phyloP scores from a whole-genome alignment of 345 rosid genomes.

The Moricandia moricandioides region DNA sequence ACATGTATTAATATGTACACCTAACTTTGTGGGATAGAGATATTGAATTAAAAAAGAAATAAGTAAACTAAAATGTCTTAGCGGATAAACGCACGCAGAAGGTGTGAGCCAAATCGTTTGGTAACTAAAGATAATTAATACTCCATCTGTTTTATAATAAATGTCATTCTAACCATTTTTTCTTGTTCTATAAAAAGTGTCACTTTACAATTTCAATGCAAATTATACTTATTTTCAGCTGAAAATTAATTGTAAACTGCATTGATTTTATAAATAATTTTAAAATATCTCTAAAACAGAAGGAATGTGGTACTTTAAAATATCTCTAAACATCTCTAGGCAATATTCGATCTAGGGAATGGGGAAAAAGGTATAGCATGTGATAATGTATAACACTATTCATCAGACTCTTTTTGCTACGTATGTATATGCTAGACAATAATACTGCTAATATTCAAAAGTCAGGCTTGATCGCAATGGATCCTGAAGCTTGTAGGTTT shows the following conservation, averaged over 20 bases:
- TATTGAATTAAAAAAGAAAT: neutral
- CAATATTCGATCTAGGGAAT: neutral
- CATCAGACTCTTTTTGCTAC: neutral
- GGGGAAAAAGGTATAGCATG: neutral
- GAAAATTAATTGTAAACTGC: too few relatives aligned
- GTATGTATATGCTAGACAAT: neutral
- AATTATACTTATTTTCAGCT: too few relatives aligned
- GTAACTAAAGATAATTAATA: too few relatives aligned
- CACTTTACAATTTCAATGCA: too few relatives aligned
- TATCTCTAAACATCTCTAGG: neutral
- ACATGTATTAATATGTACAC: neutral
- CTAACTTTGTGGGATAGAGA: neutral
- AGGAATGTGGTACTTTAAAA: neutral
- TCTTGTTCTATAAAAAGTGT: too few relatives aligned
- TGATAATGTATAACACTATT: neutral
- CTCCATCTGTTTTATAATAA: too few relatives aligned
- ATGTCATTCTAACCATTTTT: too few relatives aligned
- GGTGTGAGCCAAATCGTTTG: slow-evolving; percentile 22
- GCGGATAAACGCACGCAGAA: slow-evolving; percentile 19
- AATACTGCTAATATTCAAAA: neutral
- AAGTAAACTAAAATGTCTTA: neutral
- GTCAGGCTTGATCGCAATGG: neutral
- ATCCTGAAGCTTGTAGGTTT: neutral
- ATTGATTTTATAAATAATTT: too few relatives aligned
- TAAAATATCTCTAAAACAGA: too few relatives aligned